A percentile compares a stretch with the other conserved stretches of the same genome.
These are phyloP conservation scores for Picochlorum sp. DNA, from an alignment of 139 green algal genomes.

Conservation along the genomic window DNA sequence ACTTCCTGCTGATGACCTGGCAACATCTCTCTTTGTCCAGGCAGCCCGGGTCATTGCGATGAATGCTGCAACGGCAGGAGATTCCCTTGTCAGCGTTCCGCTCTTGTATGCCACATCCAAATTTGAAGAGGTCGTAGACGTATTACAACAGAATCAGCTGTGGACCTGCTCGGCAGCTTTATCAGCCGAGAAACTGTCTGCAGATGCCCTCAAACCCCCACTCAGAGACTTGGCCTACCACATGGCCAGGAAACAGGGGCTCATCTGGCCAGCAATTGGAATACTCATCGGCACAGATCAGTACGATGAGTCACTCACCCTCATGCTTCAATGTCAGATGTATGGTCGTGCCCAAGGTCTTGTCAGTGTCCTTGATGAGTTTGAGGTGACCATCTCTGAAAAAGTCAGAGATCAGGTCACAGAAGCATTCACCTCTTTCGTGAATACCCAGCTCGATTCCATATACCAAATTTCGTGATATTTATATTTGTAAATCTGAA, in stretches of 20 bases:
- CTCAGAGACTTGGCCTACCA: conserved; percentile 59
- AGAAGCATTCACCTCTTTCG: neutral
- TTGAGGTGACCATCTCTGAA: neutral
- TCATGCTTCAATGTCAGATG: neutral
- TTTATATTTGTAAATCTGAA: too few species aligned
- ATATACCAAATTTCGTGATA: too few species aligned
- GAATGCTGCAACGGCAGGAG: conserved; percentile 60
- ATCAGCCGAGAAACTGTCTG: conserved; percentile 31
- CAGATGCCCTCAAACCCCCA: conserved; percentile 19
- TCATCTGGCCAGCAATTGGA: conserved; percentile 27
- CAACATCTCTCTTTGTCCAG: conserved; percentile 40
- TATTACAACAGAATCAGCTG: conserved; percentile 60
- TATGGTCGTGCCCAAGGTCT: neutral
- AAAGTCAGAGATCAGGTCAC: neutral
- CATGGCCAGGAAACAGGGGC: conserved; percentile 26
- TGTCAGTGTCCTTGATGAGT: neutral
- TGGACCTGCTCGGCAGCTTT: conserved; percentile 65
- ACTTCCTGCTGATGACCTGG: neutral
- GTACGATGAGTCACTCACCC: neutral
- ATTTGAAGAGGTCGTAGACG: conserved; percentile 35
- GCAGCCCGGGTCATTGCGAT: conserved; percentile 67
- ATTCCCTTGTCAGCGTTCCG: conserved; percentile 67
- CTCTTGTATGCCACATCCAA: conserved; percentile 63
- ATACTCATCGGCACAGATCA: conserved; percentile 31
- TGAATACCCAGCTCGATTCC: too few species aligned